phyloP scores from a whole-genome alignment of 2,329 filamentous ascomycete species.

The Trichoderma hamatum region DNA sequence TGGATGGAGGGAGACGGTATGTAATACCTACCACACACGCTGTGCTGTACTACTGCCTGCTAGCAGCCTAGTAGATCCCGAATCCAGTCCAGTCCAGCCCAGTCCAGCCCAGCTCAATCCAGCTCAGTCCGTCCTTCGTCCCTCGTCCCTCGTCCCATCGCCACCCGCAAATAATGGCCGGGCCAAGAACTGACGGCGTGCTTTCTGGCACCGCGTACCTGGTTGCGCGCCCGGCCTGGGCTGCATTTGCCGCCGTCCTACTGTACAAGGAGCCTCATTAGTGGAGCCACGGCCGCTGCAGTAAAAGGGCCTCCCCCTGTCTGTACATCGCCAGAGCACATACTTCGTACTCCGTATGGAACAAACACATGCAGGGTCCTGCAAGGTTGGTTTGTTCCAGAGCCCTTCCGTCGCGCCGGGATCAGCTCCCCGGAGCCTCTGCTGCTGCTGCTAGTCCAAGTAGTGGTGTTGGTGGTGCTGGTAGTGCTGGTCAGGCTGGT shows the following conservation, averaged over 20 bases:
- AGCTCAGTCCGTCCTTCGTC: too few relatives aligned
- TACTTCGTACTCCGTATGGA: not conserved
- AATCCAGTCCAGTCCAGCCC: not conserved
- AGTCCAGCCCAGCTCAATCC: not conserved
- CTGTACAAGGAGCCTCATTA: conserved; percentile 11
- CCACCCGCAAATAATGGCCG: not conserved
- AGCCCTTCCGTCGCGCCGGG: conserved; percentile 22
- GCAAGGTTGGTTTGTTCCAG: conserved; percentile 13
- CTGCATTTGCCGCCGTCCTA: not conserved
- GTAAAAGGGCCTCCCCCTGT: not conserved
- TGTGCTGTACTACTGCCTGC: not conserved
- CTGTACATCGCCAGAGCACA: not conserved
- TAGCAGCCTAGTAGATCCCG: not conserved
- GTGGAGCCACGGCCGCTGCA: not conserved
- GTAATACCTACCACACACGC: not conserved
- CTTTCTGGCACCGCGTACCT: conserved; percentile 21
- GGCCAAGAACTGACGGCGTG: not conserved
- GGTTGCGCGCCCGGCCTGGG: not conserved
- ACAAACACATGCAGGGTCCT: conserved; percentile 21
- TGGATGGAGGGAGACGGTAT: not conserved
- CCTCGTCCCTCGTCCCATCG: not conserved
- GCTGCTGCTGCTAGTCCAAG: not conserved
- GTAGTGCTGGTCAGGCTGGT: too few relatives aligned
- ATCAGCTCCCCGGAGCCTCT: conserved; percentile 25
- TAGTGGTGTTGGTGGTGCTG: not conserved